These are phyloP conservation scores for Cystobasidium slooffiae DNA, from an alignment of 1,284 basidiomycete species.

Conservation along the genomic window DNA sequence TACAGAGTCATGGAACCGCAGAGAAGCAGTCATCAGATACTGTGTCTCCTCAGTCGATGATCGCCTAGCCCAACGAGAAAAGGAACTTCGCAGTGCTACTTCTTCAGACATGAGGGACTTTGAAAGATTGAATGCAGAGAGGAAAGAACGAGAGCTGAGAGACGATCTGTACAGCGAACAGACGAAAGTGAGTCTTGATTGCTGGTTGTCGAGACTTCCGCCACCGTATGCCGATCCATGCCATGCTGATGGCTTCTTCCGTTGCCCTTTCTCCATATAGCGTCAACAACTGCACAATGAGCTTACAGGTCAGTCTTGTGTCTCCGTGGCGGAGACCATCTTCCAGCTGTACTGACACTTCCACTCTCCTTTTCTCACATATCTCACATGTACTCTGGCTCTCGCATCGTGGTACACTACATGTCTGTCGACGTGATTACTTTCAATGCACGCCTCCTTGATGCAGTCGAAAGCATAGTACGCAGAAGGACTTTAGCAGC, in stretches of 20 bases:
- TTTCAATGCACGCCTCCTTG: neutral
- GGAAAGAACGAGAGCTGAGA: conserved; percentile 21
- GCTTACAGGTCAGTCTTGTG: conserved; percentile 26
- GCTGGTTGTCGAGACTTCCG: neutral
- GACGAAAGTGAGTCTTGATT: conserved; percentile 15
- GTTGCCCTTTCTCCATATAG: neutral
- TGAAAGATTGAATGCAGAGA: conserved; percentile 33
- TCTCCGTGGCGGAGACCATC: neutral
- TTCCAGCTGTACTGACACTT: neutral
- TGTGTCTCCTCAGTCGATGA: conserved; percentile 36
- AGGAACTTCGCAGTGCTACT: conserved; percentile 24
- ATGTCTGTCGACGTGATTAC: neutral
- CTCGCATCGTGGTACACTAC: neutral
- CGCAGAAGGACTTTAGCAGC: conserved; percentile 37
- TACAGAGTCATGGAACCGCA: conserved; percentile 33
- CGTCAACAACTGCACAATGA: conserved; percentile 43
- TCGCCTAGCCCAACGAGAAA: conserved; percentile 15
- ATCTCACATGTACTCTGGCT: neutral
- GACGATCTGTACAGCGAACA: conserved; percentile 41
- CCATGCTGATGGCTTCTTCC: neutral
- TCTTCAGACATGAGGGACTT: conserved; percentile 18
- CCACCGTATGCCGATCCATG: neutral
- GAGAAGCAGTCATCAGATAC: conserved; percentile 35
- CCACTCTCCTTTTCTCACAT: neutral
- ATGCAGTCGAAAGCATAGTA: conserved; percentile 36